These are phyloP conservation scores for Elaphomyces granulatus DNA, from an alignment of 495 filamentous ascomycete species.

Conservation along the genomic window DNA sequence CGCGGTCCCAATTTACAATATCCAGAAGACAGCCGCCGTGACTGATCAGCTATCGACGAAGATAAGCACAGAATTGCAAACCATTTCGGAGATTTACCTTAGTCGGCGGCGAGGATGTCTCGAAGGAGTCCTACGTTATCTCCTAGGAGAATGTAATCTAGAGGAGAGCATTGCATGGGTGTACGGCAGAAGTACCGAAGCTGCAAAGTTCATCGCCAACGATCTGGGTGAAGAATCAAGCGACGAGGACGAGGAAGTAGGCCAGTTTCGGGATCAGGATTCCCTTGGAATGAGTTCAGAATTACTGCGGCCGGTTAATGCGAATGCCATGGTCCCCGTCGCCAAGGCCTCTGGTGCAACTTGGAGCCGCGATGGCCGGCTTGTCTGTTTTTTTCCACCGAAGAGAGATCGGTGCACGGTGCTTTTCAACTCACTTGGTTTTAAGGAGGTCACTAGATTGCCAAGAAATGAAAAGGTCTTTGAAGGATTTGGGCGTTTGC, in stretches of 20 bases:
- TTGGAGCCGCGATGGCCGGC: conserved; percentile 62
- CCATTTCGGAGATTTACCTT: conserved; percentile 55
- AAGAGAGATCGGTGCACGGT: conserved; percentile 58
- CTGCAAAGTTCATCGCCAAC: conserved; percentile 36
- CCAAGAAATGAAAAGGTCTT: conserved; percentile 57
- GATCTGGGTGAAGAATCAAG: conserved; percentile 60
- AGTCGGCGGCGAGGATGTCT: conserved; percentile 60
- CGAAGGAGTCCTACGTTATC: conserved; percentile 67
- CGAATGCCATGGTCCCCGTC: conserved; percentile 62
- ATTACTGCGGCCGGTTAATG: conserved; percentile 41
- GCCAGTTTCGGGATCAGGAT: conserved; percentile 34
- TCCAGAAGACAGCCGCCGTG: conserved; percentile 70
- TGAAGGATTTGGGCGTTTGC: conserved; percentile 76
- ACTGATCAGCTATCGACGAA: conserved; percentile 49
- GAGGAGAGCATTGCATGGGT: conserved; percentile 61
- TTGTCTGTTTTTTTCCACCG: conserved; percentile 78
- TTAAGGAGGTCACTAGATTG: conserved; percentile 43
- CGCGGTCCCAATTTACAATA: conserved; percentile 46
- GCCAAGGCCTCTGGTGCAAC: conserved; percentile 60
- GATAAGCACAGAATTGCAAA: conserved; percentile 50
- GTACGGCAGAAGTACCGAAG: conserved; percentile 31
- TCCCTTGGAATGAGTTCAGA: conserved; percentile 39
- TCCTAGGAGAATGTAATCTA: conserved; percentile 68
- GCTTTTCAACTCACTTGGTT: conserved; percentile 45
- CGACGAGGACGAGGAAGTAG: conserved; percentile 69